Percentiles rank a stretch among this genome's conserved stretches.
Conservation (phyloP, 106 monocot species). For the Posidonia australis region DNA sequence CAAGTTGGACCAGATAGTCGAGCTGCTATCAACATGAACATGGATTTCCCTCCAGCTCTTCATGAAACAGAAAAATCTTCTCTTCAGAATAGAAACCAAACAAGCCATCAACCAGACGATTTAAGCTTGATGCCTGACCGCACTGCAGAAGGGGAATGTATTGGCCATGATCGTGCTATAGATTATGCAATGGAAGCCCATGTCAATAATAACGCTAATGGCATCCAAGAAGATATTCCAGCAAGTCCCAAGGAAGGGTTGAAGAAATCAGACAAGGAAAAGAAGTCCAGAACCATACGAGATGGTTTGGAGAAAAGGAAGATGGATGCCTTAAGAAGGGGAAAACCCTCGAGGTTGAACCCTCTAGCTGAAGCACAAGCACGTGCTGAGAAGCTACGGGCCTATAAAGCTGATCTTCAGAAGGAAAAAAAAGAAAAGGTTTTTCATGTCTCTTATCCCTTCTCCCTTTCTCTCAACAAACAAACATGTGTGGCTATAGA, state of each 20-base stretch:
- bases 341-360: constrained; percentile 27
- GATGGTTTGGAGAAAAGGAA: constrained; percentile 38
- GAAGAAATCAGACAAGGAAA: constrained; percentile 41
- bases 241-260: neutral
- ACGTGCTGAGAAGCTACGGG: constrained; percentile 80
- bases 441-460: neutral
- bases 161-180: constrained; percentile 58
- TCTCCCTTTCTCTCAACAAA: neutral
- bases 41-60: constrained; percentile 31
- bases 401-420: constrained; percentile 87
- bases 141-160: constrained; percentile 31
- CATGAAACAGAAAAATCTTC: constrained; percentile 21
- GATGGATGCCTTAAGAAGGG: constrained; percentile 35
- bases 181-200: constrained; percentile 50
- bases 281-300: constrained; percentile 30
- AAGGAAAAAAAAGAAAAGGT: constrained; percentile 86
- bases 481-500: too few relatives aligned
- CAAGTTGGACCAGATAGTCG: constrained; percentile 21
- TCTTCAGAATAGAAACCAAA: constrained; percentile 11
- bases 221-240: constrained; percentile 12
- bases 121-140: constrained; percentile 70
- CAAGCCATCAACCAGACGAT: constrained; percentile 64
- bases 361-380: constrained; percentile 75
- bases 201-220: constrained; percentile 16
- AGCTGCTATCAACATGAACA: constrained; percentile 51